Base-by-base conservation (phyloP, 805 yeast genomes). In the Huiozyma sinensis region DNA sequence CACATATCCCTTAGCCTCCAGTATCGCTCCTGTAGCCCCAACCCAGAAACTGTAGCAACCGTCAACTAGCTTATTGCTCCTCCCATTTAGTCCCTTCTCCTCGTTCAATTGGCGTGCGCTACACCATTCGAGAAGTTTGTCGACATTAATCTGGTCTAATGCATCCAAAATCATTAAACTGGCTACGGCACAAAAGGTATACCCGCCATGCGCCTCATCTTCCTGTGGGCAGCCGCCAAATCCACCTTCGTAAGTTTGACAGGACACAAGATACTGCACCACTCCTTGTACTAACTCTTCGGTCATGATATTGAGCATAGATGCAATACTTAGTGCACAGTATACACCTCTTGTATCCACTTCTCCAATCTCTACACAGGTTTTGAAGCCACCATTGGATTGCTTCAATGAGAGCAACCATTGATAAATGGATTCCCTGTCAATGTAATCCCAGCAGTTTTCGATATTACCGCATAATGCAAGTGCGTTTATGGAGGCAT, bases 31-130 rank as follows among this genome's bases (percentile, higher is more conserved):
- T 4, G 87, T 60, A 0, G 87, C 94, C 1, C 97, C 97, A 1
- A 88, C 82, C 98, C 98, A 92, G 61, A 83, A 90, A 57, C 90
- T 78, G 60, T 92, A 92, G 62, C 98, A 92, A 0, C 95, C 96
- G 60, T 92, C 98, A 1, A 92, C 97, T 31, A 92, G 70, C 59
- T 92, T 92, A 60, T 90, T 90, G 0, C 95, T 77, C 44, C 99
- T 73, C 0, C 99, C 99, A 9, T 79, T 72, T 39, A 90, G 73
- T 0, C 97, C 97, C 9, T 90, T 94, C 57, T 87, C 96, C n/a
- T 77, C 60, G 13, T 64, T 64, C 44, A 71, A 67, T 60, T 92
- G 98, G 36, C 95, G 73, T 24, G 72, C 65, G 8, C 71, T 70
- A 3, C 79, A 69, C 98, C 98, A 92, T 43, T 70, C 58, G 2